phyloP scores from a whole-genome alignment of 805 yeast genomes.

The Torulaspora maleeae region DNA sequence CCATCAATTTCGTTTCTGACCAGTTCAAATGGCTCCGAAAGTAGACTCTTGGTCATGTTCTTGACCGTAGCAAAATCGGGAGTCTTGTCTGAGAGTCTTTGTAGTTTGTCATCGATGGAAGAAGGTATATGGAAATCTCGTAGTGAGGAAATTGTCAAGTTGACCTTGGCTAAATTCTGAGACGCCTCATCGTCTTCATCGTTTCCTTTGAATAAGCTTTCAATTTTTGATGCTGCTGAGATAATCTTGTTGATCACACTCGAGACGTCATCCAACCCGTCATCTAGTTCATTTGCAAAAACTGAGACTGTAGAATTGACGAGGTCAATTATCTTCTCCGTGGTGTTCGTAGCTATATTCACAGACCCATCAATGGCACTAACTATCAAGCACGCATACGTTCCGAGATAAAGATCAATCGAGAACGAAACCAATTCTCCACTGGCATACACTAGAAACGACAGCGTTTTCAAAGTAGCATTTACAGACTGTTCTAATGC shows the following conservation, averaged over 20 bases:
- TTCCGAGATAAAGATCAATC: constrained; percentile 73
- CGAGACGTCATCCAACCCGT: constrained; percentile 60
- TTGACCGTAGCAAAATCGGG: constrained; percentile 66
- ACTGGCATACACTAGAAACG: constrained; percentile 49
- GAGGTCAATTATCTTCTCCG: constrained; percentile 53
- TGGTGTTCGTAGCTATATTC: constrained; percentile 66
- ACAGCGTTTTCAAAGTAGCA: constrained; percentile 42
- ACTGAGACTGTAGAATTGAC: constrained; percentile 58
- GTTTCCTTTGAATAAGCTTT: constrained; percentile 51
- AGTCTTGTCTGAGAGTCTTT: constrained; percentile 44
- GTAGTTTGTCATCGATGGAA: constrained; percentile 54
- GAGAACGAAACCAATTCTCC: constrained; percentile 59
- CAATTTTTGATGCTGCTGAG: constrained; percentile 47
- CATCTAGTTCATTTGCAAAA: constrained; percentile 58
- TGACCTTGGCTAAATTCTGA: constrained; percentile 41
- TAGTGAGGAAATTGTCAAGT: constrained; percentile 53
- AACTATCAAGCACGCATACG: constrained; percentile 76
- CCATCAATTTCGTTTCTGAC: constrained; percentile 40
- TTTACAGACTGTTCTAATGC: constrained; percentile 47
- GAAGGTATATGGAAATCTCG: constrained; percentile 60
- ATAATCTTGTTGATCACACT: constrained; percentile 52
- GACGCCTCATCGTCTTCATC: constrained; percentile 31
- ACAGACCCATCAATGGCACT: constrained; percentile 71
- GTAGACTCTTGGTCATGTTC: constrained; percentile 49
- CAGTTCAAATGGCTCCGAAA: constrained; percentile 56